Evolutionary conservation across 139 green algal species (phyloP).

Genomic region (Coccomyxa sp.): DNA sequence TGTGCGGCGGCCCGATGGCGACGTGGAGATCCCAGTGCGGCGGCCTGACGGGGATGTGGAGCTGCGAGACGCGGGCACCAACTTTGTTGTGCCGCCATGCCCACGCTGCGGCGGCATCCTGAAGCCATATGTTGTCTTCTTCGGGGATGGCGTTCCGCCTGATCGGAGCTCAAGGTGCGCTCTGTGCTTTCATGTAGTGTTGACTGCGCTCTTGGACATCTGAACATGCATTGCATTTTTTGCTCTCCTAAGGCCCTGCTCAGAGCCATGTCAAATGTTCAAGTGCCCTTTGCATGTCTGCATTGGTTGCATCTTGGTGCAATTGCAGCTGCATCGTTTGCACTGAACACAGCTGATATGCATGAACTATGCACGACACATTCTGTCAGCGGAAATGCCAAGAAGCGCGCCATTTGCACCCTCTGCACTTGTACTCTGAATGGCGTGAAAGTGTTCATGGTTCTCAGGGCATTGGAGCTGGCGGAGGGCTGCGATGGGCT

Average conservation of each 20-base stretch:
- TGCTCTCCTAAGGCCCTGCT: no score
- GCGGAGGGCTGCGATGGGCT: slow-evolving; percentile 33
- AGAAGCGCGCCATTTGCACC: no score
- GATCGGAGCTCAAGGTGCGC: slow-evolving; percentile 20
- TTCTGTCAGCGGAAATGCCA: no score
- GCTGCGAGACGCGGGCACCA: slow-evolving; percentile 42
- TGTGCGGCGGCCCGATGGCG: slow-evolving; percentile 61
- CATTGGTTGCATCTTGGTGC: background rate
- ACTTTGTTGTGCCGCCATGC: slow-evolving; percentile 72
- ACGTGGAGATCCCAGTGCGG: slow-evolving; percentile 59
- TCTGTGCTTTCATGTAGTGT: no score
- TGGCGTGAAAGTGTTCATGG: no score
- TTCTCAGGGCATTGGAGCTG: slow-evolving; percentile 23
- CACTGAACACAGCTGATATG: no score
- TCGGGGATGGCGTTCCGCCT: slow-evolving; percentile 65
- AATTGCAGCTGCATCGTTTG: no score
- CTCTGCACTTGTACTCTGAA: no score
- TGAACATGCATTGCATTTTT: background rate
- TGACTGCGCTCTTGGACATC: background rate
- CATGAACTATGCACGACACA: no score
- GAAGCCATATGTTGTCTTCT: slow-evolving; percentile 88
- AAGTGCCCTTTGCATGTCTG: background rate
- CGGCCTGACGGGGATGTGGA: slow-evolving; percentile 82
- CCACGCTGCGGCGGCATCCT: slow-evolving; percentile 62
- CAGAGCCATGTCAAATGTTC: background rate